Conservation (phyloP, 768 basidiomycete species). For the Termitomyces sp. region DNA sequence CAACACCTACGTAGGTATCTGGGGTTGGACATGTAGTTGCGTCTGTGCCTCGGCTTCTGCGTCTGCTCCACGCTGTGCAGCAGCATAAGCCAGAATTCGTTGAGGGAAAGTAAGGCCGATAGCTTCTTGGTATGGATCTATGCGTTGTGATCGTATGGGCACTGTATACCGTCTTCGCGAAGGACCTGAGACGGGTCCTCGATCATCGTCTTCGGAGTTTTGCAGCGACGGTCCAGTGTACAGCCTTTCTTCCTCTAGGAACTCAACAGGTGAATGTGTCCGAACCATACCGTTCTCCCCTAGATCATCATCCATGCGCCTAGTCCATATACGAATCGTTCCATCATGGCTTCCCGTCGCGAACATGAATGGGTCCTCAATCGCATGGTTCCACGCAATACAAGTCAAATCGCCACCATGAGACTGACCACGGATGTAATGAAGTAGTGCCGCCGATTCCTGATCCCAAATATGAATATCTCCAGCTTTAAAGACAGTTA, state of each 20-base stretch:
- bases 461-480: slow-evolving; percentile 87
- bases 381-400: slow-evolving; percentile 73
- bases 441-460: slow-evolving; percentile 68
- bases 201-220: neutral
- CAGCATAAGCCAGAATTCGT: slow-evolving; percentile 12
- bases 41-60: neutral
- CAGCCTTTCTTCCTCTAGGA: slow-evolving; percentile 11
- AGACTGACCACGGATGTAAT: slow-evolving; percentile 59
- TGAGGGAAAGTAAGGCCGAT: slow-evolving; percentile 7
- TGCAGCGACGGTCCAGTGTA: slow-evolving; percentile 6
- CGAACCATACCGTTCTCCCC: slow-evolving; percentile 8
- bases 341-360: slow-evolving; percentile 79
- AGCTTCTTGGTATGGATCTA: neutral
- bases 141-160: neutral
- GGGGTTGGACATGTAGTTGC: neutral
- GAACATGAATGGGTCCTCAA: slow-evolving; percentile 64
- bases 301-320: slow-evolving; percentile 21
- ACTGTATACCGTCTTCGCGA: neutral
- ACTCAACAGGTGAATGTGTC: slow-evolving; percentile 16
- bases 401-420: slow-evolving; percentile 71
- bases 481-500: slow-evolving; percentile 48
- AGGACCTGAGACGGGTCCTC: neutral
- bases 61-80: slow-evolving; percentile 11
- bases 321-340: slow-evolving; percentile 68
- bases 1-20: neutral